These are phyloP conservation scores for Pyrus pyrifolia DNA, from an alignment of 306 rosid genomes.

Conservation along the genomic window DNA sequence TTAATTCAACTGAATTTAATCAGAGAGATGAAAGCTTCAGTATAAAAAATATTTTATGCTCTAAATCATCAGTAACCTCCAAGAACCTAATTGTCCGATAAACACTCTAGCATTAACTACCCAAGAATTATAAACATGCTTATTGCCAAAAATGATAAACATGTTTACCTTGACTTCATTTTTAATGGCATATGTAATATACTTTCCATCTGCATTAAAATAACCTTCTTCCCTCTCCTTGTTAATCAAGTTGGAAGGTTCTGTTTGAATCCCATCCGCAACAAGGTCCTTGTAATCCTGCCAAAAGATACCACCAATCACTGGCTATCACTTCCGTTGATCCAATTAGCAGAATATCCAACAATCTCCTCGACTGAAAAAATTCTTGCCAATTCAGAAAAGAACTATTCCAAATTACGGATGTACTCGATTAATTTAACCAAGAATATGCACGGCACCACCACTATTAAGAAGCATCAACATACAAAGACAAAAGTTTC, in stretches of 20 bases:
- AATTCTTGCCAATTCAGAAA: neutral
- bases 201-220: constrained; percentile 73
- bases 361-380: constrained; percentile 8
- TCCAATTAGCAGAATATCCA: too few relatives aligned
- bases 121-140: neutral
- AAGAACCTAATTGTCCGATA: neutral
- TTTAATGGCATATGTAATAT: constrained; percentile 59
- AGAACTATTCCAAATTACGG: constrained; percentile 12
- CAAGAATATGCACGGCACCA: neutral
- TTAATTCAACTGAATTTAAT: neutral
- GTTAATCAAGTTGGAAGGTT: constrained; percentile 67
- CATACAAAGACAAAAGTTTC: neutral
- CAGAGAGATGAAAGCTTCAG: too few relatives aligned
- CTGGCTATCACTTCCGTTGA: too few relatives aligned
- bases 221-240: constrained; percentile 94
- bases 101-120: neutral
- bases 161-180: constrained; percentile 31
- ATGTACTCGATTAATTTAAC: neutral
- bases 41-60: neutral
- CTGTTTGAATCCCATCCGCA: constrained; percentile 74
- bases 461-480: neutral
- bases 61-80: neutral
- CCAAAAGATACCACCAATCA: constrained; percentile 5
- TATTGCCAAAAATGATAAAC: neutral
- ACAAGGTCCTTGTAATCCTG: constrained; percentile 39